These are phyloP conservation scores for Nicotiana undulata DNA, from an alignment of 257 asterid genomes.

Conservation along the genomic window DNA sequence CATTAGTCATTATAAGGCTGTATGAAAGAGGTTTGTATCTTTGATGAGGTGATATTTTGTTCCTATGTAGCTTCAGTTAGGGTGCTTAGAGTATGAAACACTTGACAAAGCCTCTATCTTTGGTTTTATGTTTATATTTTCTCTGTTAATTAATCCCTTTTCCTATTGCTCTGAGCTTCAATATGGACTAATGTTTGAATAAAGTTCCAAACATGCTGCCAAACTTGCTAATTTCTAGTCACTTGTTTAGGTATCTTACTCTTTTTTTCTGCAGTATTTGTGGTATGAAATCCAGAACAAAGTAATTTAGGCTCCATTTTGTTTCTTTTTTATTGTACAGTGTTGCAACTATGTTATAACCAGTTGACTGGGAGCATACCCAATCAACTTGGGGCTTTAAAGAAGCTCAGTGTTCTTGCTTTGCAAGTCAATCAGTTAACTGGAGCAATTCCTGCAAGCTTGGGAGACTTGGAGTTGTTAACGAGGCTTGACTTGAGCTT, in stretches of 20 bases:
- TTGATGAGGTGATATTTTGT: background rate
- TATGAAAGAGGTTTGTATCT: background rate
- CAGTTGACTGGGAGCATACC: constrained; percentile 72
- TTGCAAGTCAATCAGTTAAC: constrained; percentile 71
- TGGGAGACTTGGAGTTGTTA: constrained; percentile 51
- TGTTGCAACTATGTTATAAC: constrained; percentile 86
- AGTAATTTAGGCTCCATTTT: background rate
- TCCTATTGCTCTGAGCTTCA: background rate
- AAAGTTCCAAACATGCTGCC: background rate
- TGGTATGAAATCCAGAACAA: background rate
- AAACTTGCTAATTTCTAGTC: background rate
- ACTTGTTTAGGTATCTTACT: background rate
- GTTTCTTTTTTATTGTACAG: constrained; percentile 33
- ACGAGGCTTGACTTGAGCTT: constrained; percentile 85
- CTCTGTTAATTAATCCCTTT: background rate
- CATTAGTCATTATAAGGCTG: background rate
- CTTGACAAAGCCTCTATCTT: background rate
- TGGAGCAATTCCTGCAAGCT: constrained; percentile 91
- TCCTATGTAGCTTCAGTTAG: background rate
- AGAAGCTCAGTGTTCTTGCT: constrained; percentile 76
- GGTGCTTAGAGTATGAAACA: background rate
- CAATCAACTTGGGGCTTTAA: constrained; percentile 53
- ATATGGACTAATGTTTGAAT: background rate
- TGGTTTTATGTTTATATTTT: background rate
- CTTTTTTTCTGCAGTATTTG: background rate